Evolutionary conservation across 129 eudicot genomes (phyloP), one percentile per base, ranked within the genome.

Genomic region (Flaveria ramosissima): DNA sequence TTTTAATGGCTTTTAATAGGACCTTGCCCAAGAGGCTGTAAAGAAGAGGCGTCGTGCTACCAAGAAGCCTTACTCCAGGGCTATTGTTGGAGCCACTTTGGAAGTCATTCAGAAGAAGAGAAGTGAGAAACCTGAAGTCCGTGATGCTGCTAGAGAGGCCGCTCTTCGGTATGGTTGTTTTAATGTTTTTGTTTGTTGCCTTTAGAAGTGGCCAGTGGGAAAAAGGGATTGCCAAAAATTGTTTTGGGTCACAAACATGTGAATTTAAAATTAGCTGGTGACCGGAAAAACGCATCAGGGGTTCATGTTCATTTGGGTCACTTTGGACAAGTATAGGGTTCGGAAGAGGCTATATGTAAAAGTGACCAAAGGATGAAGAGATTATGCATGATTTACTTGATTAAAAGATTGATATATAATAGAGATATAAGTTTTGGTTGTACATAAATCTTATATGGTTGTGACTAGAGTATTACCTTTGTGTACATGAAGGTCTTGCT

Each of bases 71-170:
- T 85, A 88, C 46, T 88, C 92, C 9, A 82, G 92, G 78, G 86
- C 92, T 71, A 88, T 88, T 23, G 92, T 88, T 1, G 92, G 92
- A 26, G 92, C 92, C 11, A 87, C 92, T 8, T 75, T 88, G 81
- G 89, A 88, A 77, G 89, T 85, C 11, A 88, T 88, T 43, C 92
- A 88, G 72, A 88, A 85, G 92, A 88, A 72, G 71, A 82, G 92
- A 77, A 63, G 88, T 10, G 89, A 88, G 75, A 88, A 85, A 32
- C 89, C 92, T 24, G 89, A 88, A 80, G 87, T 88, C 0, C 77
- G 92, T 26, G 89, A 88, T 66, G 89, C 92, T 19, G 92, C 92
- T 12, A 79, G 92, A 7, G 92, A 87, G 45, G 92, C 92, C 12
- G 89, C 92, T 10, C 80, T 87, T 15, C 86, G 89, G 90, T 86